phyloP scores from a whole-genome alignment of 1,139 yeast genomes.

The Pichiaceae sp. region DNA sequence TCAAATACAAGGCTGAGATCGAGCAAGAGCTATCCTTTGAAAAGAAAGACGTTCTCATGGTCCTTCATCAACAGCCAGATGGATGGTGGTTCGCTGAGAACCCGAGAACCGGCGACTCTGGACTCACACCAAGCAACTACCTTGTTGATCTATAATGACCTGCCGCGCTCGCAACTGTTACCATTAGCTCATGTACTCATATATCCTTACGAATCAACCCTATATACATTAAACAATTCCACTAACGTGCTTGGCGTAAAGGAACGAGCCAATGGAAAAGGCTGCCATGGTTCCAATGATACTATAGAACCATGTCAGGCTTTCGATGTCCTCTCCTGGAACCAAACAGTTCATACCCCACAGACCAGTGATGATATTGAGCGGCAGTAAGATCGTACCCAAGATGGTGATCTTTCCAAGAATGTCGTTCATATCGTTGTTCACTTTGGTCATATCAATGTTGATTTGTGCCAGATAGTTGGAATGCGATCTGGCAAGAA shows the following conservation, averaged over 20 bases:
- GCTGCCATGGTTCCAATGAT: conserved; percentile 34
- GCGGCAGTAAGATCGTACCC: conserved; percentile 91
- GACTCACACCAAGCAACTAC: conserved; percentile 80
- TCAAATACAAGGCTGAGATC: conserved; percentile 65
- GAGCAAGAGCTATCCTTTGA: conserved; percentile 73
- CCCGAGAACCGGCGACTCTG: conserved; percentile 48
- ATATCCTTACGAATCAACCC: no score
- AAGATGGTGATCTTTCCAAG: conserved; percentile 86
- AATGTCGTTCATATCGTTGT: conserved; percentile 93
- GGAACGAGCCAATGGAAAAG: conserved; percentile 35
- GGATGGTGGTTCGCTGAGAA: conserved; percentile 89
- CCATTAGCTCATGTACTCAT: not conserved
- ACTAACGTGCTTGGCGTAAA: conserved; percentile 33
- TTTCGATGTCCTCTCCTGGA: conserved; percentile 76
- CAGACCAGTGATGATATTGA: conserved; percentile 89
- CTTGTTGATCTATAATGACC: conserved; percentile 24
- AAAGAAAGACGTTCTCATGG: conserved; percentile 66
- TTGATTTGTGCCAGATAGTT: conserved; percentile 94
- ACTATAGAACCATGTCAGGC: conserved; percentile 72
- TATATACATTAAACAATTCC: conserved; percentile 17
- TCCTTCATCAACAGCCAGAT: conserved; percentile 72
- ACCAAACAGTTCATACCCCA: conserved; percentile 99
- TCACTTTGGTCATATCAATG: conserved; percentile 96
- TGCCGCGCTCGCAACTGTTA: not conserved
- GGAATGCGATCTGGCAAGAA: conserved; percentile 87